phyloP scores from a whole-genome alignment of 352 stramenopile genomes.

The Phytophthora europaea region DNA sequence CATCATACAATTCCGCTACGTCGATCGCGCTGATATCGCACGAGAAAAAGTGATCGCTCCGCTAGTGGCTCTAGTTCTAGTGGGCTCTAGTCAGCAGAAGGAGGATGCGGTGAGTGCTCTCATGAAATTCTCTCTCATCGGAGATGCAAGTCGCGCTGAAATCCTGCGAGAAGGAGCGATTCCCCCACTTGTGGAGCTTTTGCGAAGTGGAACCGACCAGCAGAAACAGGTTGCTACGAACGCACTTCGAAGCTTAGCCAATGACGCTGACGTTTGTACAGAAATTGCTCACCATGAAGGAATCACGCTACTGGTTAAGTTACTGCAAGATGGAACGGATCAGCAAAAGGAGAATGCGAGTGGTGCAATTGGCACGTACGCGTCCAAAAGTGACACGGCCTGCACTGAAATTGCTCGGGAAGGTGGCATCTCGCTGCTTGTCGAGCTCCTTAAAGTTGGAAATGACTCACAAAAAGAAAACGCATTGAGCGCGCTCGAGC shows the following conservation, averaged over 20 bases:
- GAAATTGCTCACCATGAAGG: neutral
- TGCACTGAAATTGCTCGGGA: neutral
- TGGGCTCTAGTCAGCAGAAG: neutral
- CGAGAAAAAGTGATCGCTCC: neutral
- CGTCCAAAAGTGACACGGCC: neutral
- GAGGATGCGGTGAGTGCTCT: neutral
- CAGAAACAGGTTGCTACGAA: neutral
- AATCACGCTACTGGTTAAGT: neutral
- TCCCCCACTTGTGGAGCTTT: neutral
- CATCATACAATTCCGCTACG: neutral
- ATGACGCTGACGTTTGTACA: neutral
- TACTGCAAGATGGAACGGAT: neutral
- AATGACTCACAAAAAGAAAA: neutral
- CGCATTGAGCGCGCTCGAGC: neutral
- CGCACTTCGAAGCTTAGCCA: neutral
- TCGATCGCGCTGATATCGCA: neutral
- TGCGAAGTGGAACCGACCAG: neutral
- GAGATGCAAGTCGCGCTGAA: neutral
- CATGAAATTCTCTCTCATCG: neutral
- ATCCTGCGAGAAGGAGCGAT: neutral
- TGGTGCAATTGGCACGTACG: neutral
- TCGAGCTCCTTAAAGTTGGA: neutral
- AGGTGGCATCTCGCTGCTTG: neutral
- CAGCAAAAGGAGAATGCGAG: neutral
- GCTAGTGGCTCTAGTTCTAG: neutral